These are phyloP conservation scores for Bruguiera hainesii DNA, from an alignment of 441 rosid genomes.

Conservation along the genomic window DNA sequence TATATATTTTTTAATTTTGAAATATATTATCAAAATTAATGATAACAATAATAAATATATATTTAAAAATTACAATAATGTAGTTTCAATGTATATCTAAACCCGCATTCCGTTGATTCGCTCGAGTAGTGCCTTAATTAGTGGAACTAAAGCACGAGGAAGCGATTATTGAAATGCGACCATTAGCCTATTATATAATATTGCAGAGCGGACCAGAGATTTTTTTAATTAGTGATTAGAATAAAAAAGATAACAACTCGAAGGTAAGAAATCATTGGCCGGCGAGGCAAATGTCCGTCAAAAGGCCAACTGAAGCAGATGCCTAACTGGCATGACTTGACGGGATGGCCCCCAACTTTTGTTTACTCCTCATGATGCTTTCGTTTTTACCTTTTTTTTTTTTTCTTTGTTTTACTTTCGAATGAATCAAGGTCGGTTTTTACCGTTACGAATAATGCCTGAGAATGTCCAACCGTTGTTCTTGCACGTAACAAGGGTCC, in stretches of 20 bases:
- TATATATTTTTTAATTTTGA: no score
- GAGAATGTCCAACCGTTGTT: not conserved
- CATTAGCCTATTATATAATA: not conserved
- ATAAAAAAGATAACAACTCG: no score
- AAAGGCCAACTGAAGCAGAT: not conserved
- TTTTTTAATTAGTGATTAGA: not conserved
- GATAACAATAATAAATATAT: no score
- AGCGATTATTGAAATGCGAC: not conserved
- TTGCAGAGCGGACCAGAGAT: not conserved
- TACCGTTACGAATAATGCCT: slow-evolving; percentile 14
- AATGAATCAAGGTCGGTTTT: slow-evolving; percentile 20
- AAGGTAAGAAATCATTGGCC: not conserved
- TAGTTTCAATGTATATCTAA: no score
- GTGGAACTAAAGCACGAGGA: not conserved
- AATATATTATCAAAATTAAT: no score
- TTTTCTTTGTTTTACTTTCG: not conserved
- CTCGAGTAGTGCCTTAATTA: not conserved
- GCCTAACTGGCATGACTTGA: not conserved
- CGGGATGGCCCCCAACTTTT: not conserved
- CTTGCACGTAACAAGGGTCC: not conserved
- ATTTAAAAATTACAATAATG: no score
- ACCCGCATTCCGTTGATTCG: not conserved
- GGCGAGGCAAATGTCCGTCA: not conserved
- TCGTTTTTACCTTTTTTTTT: slow-evolving; percentile 5
- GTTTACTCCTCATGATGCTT: not conserved